Base-by-base conservation (phyloP, 345 rosid species). In the Salix udensis region DNA sequence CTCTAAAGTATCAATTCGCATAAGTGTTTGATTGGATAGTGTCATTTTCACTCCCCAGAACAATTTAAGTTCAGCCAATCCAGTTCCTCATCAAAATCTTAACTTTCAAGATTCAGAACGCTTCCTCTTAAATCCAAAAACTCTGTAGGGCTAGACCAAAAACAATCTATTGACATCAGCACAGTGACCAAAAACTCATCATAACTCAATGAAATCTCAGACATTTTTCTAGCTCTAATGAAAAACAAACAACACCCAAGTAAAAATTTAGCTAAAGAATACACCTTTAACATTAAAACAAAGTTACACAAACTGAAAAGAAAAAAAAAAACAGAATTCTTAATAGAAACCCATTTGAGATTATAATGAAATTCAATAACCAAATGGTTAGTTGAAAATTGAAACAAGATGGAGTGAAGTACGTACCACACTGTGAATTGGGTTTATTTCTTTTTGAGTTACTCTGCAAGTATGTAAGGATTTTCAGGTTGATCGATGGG, bases 1-100 rank as follows among this genome's bases (percentile, higher is more conserved):
- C 79, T 83, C 85, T 66, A 72, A 21, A 19, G 72, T 53, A n/a
- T 78, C 67, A 65, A 66, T 55, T 44, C 81, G 76, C 26, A 23
- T 58, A 58, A 26, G 23, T 11, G 24, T 58, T 58, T 58, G 64
- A 58, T 23, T 58, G 64, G 64, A 58, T 24, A 58, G 14, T 11
- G 64, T 58, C 64, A 58, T 58, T 58, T 23, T 58, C 64, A 58
- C 64, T 40, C 52, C 66, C 53, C 26, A 42, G 60, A 67, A 36
- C 19, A 9, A 36, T 74, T 34, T 52, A 36, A 67, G 21, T 72
- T 67, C 37, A n/a, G 23, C 72, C 52, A 67, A 34, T 36, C 26
- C 48, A 9, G 9, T 28, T 60, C 31, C 58, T 28, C 50, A 8
- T 19, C 48, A 42, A 78, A 82, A 79, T 70, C 73, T 64, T 64